Evolutionary conservation across 2,329 filamentous ascomycete genomes (phyloP).

Genomic region (Clarireedia monteithiana): DNA sequence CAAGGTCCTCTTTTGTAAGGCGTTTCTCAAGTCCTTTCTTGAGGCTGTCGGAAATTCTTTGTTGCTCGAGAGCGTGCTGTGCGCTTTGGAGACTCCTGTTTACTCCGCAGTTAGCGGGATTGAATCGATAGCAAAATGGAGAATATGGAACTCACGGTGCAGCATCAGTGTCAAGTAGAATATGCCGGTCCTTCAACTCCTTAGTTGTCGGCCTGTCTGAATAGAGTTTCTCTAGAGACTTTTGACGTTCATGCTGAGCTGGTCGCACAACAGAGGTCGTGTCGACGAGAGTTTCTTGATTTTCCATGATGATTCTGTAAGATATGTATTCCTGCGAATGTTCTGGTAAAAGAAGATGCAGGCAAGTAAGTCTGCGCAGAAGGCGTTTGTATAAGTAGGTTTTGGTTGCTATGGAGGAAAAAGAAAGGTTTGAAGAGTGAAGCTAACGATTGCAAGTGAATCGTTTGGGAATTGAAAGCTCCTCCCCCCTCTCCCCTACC

Average conservation of each 20-base stretch:
- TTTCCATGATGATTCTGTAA: conserved; percentile 14
- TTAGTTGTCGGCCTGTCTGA: conserved; percentile 59
- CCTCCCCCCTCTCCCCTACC: too few relatives aligned
- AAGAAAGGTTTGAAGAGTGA: too few relatives aligned
- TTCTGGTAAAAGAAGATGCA: too few relatives aligned
- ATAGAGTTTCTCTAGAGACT: conserved; percentile 67
- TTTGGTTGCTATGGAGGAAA: too few relatives aligned
- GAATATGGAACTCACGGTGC: conserved; percentile 47
- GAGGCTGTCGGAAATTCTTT: conserved; percentile 52
- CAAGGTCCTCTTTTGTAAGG: conserved; percentile 63
- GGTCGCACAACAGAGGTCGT: conserved; percentile 47
- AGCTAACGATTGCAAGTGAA: too few relatives aligned
- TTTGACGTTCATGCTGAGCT: conserved; percentile 43
- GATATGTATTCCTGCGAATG: too few relatives aligned
- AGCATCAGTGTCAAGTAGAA: conserved; percentile 57
- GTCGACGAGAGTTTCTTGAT: conserved; percentile 18
- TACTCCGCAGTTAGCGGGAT: conserved; percentile 20
- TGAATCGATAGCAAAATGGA: not conserved
- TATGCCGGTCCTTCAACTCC: conserved; percentile 62
- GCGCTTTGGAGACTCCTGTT: conserved; percentile 52
- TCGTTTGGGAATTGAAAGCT: too few relatives aligned
- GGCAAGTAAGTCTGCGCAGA: too few relatives aligned
- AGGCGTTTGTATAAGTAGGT: too few relatives aligned
- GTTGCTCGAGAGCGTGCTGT: conserved; percentile 56
- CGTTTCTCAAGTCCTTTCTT: conserved; percentile 57